Conservation (phyloP, 2,329 filamentous ascomycete genomes). For the Ascochyta lentis region DNA sequence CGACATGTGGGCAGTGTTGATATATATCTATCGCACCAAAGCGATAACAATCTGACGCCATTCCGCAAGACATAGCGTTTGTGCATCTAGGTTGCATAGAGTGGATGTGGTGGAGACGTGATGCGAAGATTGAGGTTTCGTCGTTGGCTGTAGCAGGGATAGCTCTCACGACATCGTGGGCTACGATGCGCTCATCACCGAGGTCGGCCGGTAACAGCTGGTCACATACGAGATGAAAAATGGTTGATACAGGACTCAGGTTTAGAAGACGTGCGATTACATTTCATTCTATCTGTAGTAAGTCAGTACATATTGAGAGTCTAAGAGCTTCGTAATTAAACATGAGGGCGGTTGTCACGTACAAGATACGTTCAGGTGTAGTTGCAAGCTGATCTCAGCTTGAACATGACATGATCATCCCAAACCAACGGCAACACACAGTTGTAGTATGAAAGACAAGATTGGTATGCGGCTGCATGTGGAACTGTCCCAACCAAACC, state of each 20-base stretch:
- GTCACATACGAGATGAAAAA: background rate
- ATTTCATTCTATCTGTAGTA: background rate
- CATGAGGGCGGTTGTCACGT: too few relatives aligned
- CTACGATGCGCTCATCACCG: constrained; percentile 8
- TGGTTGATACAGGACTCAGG: background rate
- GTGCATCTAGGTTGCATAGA: background rate
- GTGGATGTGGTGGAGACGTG: constrained; percentile 4
- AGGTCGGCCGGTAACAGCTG: background rate
- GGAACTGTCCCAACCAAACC: too few relatives aligned
- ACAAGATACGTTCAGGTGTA: too few relatives aligned
- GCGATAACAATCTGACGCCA: constrained; percentile 6
- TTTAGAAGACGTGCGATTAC: background rate
- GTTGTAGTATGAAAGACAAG: too few relatives aligned
- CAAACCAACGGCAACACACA: too few relatives aligned
- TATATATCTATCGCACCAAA: too few relatives aligned
- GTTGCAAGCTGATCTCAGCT: too few relatives aligned
- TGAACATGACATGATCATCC: too few relatives aligned
- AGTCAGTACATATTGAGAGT: background rate
- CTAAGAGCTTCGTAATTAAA: too few relatives aligned
- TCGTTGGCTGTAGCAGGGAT: constrained; percentile 4
- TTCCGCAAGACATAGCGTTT: constrained; percentile 10
- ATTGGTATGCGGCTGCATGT: too few relatives aligned
- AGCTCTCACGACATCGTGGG: constrained; percentile 10
- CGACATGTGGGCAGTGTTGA: too few relatives aligned
- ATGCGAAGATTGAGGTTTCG: background rate